Percentiles rank a stretch among this genome's conserved stretches.
Conservation (phyloP, 495 filamentous ascomycete species). For the Aspergillus affinis region DNA sequence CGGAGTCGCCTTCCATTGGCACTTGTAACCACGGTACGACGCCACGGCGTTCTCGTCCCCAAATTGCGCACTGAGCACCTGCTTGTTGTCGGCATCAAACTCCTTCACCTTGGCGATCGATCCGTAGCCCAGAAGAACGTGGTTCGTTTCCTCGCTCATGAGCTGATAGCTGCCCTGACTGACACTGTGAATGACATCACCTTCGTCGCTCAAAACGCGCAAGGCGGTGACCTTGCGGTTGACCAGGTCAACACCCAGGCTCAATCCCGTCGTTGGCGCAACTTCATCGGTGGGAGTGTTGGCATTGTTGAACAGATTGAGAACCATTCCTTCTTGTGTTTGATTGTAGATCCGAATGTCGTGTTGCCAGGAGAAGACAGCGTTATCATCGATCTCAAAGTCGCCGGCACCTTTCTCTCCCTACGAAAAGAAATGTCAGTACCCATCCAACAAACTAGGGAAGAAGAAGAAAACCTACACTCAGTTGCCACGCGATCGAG, state of each 20-base stretch:
- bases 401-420: slow-evolving; percentile 41
- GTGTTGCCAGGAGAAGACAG: slow-evolving; percentile 47
- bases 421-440: slow-evolving; percentile 20
- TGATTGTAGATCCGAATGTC: slow-evolving; percentile 41
- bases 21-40: slow-evolving; percentile 44
- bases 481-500: slow-evolving; percentile 38
- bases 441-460: neutral
- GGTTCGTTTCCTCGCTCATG: slow-evolving; percentile 34
- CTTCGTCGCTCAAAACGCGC: slow-evolving; percentile 30
- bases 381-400: slow-evolving; percentile 39
- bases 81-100: slow-evolving; percentile 33
- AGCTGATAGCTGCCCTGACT: slow-evolving; percentile 51
- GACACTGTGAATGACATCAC: slow-evolving; percentile 38
- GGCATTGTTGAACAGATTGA: slow-evolving; percentile 38
- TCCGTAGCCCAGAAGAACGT: slow-evolving; percentile 50
- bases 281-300: slow-evolving; percentile 31
- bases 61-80: slow-evolving; percentile 37
- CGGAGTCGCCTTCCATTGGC: slow-evolving; percentile 40
- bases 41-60: slow-evolving; percentile 38
- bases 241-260: slow-evolving; percentile 39
- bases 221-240: slow-evolving; percentile 39
- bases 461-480: slow-evolving; percentile 22
- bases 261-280: slow-evolving; percentile 35
- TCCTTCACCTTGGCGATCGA: slow-evolving; percentile 51
- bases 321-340: slow-evolving; percentile 26